Percentiles rank a stretch among this genome's conserved stretches.
phyloP scores from a whole-genome alignment of 1,284 basidiomycete genomes.

The Fomitiporia mediterranea region DNA sequence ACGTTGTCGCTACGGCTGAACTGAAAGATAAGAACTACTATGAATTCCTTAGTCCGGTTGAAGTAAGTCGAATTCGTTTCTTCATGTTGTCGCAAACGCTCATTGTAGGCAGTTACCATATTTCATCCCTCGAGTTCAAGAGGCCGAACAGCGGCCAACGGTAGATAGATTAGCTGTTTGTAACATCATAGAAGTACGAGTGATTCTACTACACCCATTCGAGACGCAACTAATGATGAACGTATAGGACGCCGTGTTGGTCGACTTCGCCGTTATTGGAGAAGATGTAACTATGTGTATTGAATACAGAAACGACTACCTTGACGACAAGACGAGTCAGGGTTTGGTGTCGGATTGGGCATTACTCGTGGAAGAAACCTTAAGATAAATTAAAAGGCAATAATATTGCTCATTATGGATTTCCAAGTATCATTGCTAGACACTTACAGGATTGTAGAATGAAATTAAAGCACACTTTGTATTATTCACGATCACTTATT shows the following conservation, averaged over 20 bases:
- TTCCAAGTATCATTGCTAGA: no score
- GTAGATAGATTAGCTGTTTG: slow-evolving; percentile 25
- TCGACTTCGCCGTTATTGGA: slow-evolving; percentile 37
- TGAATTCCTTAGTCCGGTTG: slow-evolving; percentile 6
- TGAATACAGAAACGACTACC: slow-evolving; percentile 32
- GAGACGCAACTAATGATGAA: slow-evolving; percentile 22
- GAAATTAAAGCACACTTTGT: background rate
- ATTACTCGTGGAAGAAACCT: slow-evolving; percentile 26
- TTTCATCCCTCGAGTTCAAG: slow-evolving; percentile 26
- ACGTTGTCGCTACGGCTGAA: slow-evolving; percentile 37
- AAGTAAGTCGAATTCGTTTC: slow-evolving; percentile 16
- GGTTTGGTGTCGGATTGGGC: slow-evolving; percentile 25
- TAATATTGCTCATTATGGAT: background rate
- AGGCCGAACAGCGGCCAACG: slow-evolving; percentile 6
- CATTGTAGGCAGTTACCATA: slow-evolving; percentile 30
- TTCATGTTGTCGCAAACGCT: slow-evolving; percentile 16
- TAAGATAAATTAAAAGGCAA: background rate
- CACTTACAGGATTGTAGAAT: background rate
- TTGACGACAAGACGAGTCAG: slow-evolving; percentile 31
- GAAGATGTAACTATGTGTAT: slow-evolving; percentile 40
- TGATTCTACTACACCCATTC: background rate
- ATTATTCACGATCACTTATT: background rate
- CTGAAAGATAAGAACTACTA: slow-evolving; percentile 13
- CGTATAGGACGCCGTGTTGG: slow-evolving; percentile 39
- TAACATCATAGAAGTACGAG: slow-evolving; percentile 27